Conservation (phyloP, 2,329 filamentous ascomycete genomes). For the Calonectria crousiana region DNA sequence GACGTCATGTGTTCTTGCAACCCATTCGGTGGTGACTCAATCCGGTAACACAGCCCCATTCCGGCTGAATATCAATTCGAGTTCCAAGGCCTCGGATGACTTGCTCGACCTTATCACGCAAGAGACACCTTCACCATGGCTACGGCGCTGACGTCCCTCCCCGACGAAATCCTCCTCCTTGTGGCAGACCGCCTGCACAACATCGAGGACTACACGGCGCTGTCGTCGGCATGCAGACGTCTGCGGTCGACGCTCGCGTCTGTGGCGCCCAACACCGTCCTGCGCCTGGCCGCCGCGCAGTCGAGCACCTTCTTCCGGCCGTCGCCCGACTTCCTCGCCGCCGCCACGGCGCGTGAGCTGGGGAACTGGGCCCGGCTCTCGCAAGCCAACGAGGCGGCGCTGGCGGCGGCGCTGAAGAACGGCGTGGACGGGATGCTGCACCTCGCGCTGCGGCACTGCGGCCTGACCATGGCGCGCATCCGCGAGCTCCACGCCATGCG, state of each 20-base stretch:
- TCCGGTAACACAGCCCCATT: not conserved
- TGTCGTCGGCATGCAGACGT: conserved; percentile 19
- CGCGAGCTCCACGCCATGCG: conserved; percentile 20
- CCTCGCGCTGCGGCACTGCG: conserved; percentile 16
- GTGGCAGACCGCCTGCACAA: conserved; percentile 10
- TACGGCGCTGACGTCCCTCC: not conserved
- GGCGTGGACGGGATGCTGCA: conserved; percentile 13
- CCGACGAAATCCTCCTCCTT: conserved; percentile 1
- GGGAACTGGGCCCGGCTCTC: conserved; percentile 16
- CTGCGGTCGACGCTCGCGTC: not conserved
- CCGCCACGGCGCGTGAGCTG: conserved; percentile 18
- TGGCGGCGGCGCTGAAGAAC: not conserved
- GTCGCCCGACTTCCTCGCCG: conserved; percentile 14
- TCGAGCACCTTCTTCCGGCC: conserved; percentile 20
- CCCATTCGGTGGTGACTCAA: not conserved
- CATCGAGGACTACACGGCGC: conserved; percentile 19
- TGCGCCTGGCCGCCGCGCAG: conserved; percentile 18
- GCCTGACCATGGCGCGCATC: conserved; percentile 16
- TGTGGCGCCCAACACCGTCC: not conserved
- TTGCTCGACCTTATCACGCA: not conserved
- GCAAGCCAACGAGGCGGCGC: not conserved
- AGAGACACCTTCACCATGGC: not conserved
- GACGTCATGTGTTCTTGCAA: not conserved
- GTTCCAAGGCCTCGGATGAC: not conserved
- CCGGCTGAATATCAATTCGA: not conserved